Evolutionary conservation across 306 rosid genomes (phyloP).

Genomic region (Ormosia emarginata): DNA sequence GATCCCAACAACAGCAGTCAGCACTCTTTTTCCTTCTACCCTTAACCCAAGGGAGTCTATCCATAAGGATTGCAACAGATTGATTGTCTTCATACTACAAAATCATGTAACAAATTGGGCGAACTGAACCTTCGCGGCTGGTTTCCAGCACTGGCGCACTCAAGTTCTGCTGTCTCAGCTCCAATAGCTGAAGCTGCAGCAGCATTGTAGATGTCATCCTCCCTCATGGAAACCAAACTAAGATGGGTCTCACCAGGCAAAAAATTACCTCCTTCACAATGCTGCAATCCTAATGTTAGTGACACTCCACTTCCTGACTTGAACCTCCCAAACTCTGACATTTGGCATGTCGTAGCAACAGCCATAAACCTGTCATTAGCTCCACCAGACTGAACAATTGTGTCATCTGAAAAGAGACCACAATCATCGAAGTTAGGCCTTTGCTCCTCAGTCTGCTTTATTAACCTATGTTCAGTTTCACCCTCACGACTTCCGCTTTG

Average conservation of each 20-base stretch:
- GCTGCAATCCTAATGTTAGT: constrained; percentile 77
- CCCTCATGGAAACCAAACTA: constrained; percentile 56
- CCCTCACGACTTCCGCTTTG: constrained; percentile 29
- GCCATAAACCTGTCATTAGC: constrained; percentile 45
- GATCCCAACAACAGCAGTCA: not conserved
- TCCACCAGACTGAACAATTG: constrained; percentile 42
- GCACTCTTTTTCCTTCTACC: not conserved
- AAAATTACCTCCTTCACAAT: constrained; percentile 57
- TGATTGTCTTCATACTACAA: constrained; percentile 45
- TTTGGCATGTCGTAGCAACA: constrained; percentile 35
- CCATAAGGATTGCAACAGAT: constrained; percentile 8
- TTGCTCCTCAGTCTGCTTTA: constrained; percentile 41
- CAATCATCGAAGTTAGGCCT: constrained; percentile 46
- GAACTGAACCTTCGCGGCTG: constrained; percentile 55
- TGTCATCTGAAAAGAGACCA: constrained; percentile 38
- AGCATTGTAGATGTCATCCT: constrained; percentile 46
- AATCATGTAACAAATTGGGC: constrained; percentile 56
- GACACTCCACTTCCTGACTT: constrained; percentile 58
- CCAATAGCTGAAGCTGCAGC: constrained; percentile 46
- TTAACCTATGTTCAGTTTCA: constrained; percentile 36
- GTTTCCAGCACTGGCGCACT: constrained; percentile 47
- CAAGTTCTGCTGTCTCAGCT: constrained; percentile 52
- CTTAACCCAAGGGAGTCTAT: not conserved
- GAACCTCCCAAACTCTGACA: constrained; percentile 58
- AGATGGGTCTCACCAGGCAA: constrained; percentile 45